Conservation (phyloP, 176 grass and related monocot species). For the Zoysia japonica region DNA sequence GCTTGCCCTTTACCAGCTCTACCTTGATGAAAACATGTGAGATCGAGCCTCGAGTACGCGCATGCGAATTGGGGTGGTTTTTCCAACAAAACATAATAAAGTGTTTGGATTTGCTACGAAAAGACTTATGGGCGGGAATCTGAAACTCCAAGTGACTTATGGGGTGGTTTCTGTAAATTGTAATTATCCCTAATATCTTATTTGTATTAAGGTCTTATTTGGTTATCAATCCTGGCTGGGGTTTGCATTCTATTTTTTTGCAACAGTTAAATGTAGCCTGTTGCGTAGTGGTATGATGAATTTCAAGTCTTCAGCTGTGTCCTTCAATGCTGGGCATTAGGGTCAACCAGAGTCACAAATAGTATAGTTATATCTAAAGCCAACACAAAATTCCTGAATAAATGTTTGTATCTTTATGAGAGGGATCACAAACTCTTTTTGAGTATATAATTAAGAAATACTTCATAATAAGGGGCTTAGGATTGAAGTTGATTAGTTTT, state of each 20-base stretch:
- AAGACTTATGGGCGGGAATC: background rate
- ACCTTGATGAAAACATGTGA: too few relatives aligned
- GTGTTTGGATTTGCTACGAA: too few relatives aligned
- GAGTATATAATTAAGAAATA: background rate
- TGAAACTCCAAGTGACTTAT: background rate
- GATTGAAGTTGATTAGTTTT: background rate
- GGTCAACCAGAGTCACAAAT: background rate
- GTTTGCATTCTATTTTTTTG: slow-evolving; percentile 7
- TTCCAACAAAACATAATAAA: too few relatives aligned
- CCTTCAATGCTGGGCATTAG: background rate
- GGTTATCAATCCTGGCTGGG: background rate
- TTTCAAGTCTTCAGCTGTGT: background rate
- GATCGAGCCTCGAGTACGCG: too few relatives aligned
- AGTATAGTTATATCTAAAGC: background rate
- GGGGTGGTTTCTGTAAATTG: too few relatives aligned
- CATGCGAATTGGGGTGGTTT: too few relatives aligned
- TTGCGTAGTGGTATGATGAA: background rate
- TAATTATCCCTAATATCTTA: too few relatives aligned
- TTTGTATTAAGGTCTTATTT: background rate
- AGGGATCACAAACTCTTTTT: background rate
- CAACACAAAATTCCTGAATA: background rate
- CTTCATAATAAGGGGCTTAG: background rate
- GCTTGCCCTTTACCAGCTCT: too few relatives aligned
- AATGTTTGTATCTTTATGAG: background rate
- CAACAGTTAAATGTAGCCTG: background rate